Percentiles rank a stretch among this genome's conserved stretches.
Evolutionary conservation across 1,284 basidiomycete species (phyloP).

Genomic region (Bjerkandera adusta): DNA sequence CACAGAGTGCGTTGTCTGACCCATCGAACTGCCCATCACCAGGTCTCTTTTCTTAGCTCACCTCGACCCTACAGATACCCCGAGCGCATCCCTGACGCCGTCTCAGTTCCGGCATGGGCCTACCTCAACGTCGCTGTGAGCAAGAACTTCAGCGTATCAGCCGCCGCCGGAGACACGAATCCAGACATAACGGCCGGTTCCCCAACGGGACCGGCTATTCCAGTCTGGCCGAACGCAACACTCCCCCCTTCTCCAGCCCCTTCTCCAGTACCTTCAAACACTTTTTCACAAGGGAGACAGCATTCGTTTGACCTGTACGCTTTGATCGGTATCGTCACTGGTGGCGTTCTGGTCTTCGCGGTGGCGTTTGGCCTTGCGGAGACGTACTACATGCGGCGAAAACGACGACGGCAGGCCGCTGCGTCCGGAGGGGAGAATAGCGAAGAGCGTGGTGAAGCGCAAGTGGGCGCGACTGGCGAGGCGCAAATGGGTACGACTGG

Average conservation of each 20-base stretch:
- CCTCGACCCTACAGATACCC: conserved; percentile 7
- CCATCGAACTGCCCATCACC: not conserved
- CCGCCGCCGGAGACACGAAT: conserved; percentile 4
- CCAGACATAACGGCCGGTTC: conserved; percentile 1
- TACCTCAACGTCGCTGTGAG: conserved; percentile 11
- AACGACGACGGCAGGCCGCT: no score
- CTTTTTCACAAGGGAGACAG: no score
- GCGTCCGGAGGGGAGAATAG: no score
- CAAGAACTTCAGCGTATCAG: conserved; percentile 2
- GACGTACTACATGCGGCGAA: no score
- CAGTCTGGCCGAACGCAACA: not conserved
- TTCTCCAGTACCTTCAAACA: no score
- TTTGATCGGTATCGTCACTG: no score
- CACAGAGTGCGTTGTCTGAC: not conserved
- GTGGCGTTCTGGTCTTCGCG: no score
- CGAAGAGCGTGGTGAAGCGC: no score
- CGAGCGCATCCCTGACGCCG: conserved; percentile 8
- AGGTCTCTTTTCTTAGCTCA: not conserved
- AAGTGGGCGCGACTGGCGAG: no score
- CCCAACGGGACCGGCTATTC: not conserved
- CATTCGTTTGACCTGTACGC: no score
- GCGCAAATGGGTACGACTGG: no score
- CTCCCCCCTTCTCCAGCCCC: not conserved
- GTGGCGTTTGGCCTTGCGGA: no score
- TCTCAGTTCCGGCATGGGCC: conserved; percentile 14